These are phyloP conservation scores for Phytophthora sp. DNA, from an alignment of 352 stramenopile genomes.

Conservation along the genomic window DNA sequence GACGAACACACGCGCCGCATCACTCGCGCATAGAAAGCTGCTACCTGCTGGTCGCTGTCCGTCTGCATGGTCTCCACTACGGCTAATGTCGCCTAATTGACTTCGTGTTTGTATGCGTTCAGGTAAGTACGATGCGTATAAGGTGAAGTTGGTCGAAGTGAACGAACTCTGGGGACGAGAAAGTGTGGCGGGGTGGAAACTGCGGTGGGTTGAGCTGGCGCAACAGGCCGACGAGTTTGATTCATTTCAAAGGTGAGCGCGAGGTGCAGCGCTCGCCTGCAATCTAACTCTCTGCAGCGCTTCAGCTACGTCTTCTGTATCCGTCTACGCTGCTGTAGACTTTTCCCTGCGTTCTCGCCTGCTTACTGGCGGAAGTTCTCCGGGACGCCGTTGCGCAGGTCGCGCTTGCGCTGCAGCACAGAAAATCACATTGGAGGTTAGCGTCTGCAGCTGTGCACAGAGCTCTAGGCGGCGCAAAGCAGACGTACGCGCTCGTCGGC, in stretches of 20 bases:
- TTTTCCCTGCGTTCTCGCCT: not conserved
- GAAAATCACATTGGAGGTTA: too few relatives aligned
- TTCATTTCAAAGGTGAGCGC: not conserved
- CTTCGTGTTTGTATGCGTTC: constrained; percentile 1
- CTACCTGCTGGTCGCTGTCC: constrained; percentile 7
- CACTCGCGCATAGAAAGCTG: constrained; percentile 62
- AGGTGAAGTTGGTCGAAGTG: not conserved
- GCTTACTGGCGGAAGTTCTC: constrained; percentile 67
- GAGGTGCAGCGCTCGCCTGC: constrained; percentile 1
- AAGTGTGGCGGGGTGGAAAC: too few relatives aligned
- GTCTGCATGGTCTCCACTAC: not conserved
- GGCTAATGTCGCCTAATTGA: not conserved
- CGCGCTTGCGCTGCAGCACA: constrained; percentile 42
- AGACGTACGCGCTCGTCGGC: constrained; percentile 71
- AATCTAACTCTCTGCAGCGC: not conserved
- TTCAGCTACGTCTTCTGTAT: not conserved
- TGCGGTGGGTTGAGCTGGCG: too few relatives aligned
- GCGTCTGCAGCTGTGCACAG: too few relatives aligned
- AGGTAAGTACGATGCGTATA: constrained; percentile 22
- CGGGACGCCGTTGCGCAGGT: constrained; percentile 50
- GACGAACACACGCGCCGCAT: constrained; percentile 60
- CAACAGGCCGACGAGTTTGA: constrained; percentile 4
- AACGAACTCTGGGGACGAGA: too few relatives aligned
- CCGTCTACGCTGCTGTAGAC: not conserved
- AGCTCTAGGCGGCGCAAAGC: too few relatives aligned